Conservation (phyloP, 495 filamentous ascomycete genomes). For the Astrocystis sublimbata region DNA sequence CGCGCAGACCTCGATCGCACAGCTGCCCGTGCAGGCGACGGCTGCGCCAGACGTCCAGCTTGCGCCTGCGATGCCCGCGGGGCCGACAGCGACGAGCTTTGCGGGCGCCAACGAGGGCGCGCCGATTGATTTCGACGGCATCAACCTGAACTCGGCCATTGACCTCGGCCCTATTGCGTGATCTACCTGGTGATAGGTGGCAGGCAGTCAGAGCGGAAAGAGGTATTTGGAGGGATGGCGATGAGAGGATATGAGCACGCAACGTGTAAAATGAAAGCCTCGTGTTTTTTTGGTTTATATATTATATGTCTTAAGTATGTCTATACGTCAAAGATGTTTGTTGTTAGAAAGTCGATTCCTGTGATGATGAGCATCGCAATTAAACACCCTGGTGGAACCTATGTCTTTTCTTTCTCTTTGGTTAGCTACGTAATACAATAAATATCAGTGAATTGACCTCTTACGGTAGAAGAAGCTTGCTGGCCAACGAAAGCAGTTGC, state of each 20-base stretch:
- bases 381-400: constrained; percentile 10
- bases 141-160: constrained; percentile 32
- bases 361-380: too few relatives aligned
- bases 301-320: constrained; percentile 3
- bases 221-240: neutral
- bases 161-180: constrained; percentile 27
- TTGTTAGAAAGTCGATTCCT: too few relatives aligned
- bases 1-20: constrained; percentile 18
- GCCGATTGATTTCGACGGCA: constrained; percentile 33
- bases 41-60: constrained; percentile 23
- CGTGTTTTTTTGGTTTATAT: neutral
- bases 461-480: neutral
- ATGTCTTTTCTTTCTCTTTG: constrained; percentile 6
- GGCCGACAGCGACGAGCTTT: constrained; percentile 21
- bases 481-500: too few relatives aligned
- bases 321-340: neutral
- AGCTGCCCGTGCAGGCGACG: constrained; percentile 21
- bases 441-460: neutral
- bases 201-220: neutral
- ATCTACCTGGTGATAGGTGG: neutral
- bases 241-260: neutral
- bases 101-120: constrained; percentile 22
- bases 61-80: constrained; percentile 10
- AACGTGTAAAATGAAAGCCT: neutral
- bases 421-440: constrained; percentile 7